A percentile compares a stretch with the other conserved stretches of the same genome.
These are phyloP conservation scores for Coemansia sp. DNA, from an alignment of 192 early-diverging fungal genomes.

Conservation along the genomic window DNA sequence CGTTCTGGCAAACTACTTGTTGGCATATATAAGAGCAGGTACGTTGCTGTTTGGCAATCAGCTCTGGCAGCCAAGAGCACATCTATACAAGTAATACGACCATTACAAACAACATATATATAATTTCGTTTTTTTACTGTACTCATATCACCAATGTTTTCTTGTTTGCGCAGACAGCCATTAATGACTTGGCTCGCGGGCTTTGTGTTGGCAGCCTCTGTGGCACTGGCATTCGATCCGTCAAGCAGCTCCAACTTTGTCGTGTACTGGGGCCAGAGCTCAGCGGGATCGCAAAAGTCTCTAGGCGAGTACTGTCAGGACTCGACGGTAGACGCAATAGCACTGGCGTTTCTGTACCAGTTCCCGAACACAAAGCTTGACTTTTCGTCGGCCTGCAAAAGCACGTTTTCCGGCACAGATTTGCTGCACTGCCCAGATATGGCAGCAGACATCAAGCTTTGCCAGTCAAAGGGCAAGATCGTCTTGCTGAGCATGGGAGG, in stretches of 20 bases:
- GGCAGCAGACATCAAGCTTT: constrained; percentile 62
- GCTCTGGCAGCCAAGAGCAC: not conserved
- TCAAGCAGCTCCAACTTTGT: constrained; percentile 48
- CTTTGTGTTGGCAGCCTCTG: not conserved
- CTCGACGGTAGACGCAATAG: constrained; percentile 59
- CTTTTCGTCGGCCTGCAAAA: constrained; percentile 57
- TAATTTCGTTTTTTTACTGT: not conserved
- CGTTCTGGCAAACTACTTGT: not conserved
- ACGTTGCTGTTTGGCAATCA: not conserved
- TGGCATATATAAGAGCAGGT: not conserved
- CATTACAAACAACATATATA: too few relatives aligned
- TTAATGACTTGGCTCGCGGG: not conserved
- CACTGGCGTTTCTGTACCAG: constrained; percentile 60
- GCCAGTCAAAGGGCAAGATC: constrained; percentile 64
- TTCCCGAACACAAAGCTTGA: constrained; percentile 61
- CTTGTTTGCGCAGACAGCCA: not conserved
- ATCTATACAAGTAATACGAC: not conserved
- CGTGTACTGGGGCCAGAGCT: constrained; percentile 52
- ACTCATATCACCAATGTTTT: not conserved
- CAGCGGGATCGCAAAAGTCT: constrained; percentile 47
- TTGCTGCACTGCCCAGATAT: constrained; percentile 61
- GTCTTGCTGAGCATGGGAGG: constrained; percentile 69
- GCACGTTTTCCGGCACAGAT: constrained; percentile 55
- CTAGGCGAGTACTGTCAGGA: constrained; percentile 63
- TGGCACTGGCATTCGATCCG: constrained; percentile 20